Percentiles rank a stretch among this genome's conserved stretches.
These are phyloP conservation scores for Eustoma russellianum DNA, from an alignment of 257 asterid genomes.

Conservation along the genomic window DNA sequence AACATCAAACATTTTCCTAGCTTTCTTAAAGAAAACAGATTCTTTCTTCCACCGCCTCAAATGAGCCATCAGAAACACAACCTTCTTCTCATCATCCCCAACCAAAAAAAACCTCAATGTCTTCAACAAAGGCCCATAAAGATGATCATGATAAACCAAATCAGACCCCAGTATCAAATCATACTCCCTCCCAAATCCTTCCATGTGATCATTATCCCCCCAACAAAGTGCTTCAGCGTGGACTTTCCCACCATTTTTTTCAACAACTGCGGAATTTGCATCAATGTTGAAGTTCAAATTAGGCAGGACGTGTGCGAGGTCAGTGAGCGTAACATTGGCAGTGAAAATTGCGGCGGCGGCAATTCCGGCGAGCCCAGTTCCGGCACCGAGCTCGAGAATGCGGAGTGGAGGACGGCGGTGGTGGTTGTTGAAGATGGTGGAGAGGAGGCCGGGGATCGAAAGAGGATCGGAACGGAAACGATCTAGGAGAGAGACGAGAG, in stretches of 20 bases:
- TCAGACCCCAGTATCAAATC: slow-evolving; percentile 80
- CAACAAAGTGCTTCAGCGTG: slow-evolving; percentile 51
- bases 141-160: slow-evolving; percentile 64
- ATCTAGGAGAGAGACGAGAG: slow-evolving; percentile 67
- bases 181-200: slow-evolving; percentile 40
- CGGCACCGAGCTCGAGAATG: slow-evolving; percentile 90
- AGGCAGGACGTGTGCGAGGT: slow-evolving; percentile 72
- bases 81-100: slow-evolving; percentile 18
- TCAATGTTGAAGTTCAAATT: slow-evolving; percentile 57
- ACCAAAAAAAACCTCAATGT: slow-evolving; percentile 42
- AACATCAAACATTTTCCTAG: slow-evolving; percentile 41
- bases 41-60: slow-evolving; percentile 84
- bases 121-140: slow-evolving; percentile 47
- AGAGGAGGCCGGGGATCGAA: slow-evolving; percentile 14
- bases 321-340: slow-evolving; percentile 67
- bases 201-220: slow-evolving; percentile 60
- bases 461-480: slow-evolving; percentile 11
- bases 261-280: slow-evolving; percentile 38
- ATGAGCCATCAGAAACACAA: slow-evolving; percentile 68
- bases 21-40: slow-evolving; percentile 51
- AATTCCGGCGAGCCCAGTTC: slow-evolving; percentile 78
- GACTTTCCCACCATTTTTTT: slow-evolving; percentile 34
- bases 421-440: slow-evolving; percentile 14
- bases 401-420: slow-evolving; percentile 26
- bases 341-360: slow-evolving; percentile 77